Conservation (phyloP, 768 basidiomycete species). For the Lactarius hatsudake region DNA sequence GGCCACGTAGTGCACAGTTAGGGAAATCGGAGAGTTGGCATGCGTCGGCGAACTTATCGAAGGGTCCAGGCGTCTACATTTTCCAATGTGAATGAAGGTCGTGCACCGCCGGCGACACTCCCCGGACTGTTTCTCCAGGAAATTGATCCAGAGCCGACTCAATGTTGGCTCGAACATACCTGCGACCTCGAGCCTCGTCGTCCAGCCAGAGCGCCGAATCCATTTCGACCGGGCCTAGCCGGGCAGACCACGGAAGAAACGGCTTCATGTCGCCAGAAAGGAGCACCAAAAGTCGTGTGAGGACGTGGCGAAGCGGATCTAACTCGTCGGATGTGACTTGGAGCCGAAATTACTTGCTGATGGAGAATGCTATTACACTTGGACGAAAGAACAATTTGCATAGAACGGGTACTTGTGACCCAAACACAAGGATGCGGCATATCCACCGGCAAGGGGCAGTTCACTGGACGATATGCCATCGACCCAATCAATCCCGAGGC, state of each 20-base stretch:
- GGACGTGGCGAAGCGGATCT: not conserved
- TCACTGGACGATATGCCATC: too few species aligned
- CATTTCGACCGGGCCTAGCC: not conserved
- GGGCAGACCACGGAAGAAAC: not conserved
- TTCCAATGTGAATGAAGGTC: not conserved
- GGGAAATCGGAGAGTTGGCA: not conserved
- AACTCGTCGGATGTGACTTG: not conserved
- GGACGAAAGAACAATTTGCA: too few species aligned
- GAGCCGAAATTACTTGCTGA: not conserved
- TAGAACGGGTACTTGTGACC: too few species aligned
- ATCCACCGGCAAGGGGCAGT: too few species aligned
- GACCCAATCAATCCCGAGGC: too few species aligned
- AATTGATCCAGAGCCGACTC: not conserved
- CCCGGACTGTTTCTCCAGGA: not conserved
- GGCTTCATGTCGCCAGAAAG: too few species aligned
- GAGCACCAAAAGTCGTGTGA: not conserved
- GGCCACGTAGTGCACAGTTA: not conserved
- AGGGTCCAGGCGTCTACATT: not conserved
- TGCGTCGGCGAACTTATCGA: not conserved
- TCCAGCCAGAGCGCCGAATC: not conserved
- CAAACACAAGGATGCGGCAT: too few species aligned
- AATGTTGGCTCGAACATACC: not conserved
- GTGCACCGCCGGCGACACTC: constrained; percentile 1
- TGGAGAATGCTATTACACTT: not conserved
- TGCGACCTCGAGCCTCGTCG: not conserved